phyloP scores from a whole-genome alignment of 345 rosid species.

The Isatis tinctoria region DNA sequence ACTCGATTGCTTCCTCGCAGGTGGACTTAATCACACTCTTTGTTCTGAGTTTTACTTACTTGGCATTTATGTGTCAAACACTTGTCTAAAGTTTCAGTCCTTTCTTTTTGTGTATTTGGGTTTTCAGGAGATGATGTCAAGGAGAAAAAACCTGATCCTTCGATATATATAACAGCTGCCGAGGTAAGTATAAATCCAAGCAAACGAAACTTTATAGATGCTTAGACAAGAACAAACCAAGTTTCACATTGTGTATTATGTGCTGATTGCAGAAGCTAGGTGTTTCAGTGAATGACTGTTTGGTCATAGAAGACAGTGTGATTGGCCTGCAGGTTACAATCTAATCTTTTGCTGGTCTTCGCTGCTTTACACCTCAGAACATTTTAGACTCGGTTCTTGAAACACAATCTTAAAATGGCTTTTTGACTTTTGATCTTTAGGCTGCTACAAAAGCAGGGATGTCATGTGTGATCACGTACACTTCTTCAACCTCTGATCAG shows the following conservation, averaged over 20 bases:
- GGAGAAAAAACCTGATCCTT: constrained; percentile 94
- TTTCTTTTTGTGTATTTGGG: no score
- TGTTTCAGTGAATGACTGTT: constrained; percentile 67
- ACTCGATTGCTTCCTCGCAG: constrained; percentile 97
- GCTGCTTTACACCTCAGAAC: background rate
- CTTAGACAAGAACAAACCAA: background rate
- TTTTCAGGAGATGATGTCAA: constrained; percentile 87
- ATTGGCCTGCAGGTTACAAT: constrained; percentile 65
- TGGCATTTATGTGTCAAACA: background rate
- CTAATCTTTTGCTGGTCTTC: background rate
- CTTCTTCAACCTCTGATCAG: constrained; percentile 89
- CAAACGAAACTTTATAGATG: background rate
- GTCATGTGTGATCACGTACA: constrained; percentile 80
- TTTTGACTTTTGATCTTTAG: constrained; percentile 35
- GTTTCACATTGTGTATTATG: background rate
- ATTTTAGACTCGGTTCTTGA: background rate
- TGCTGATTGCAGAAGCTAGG: constrained; percentile 57
- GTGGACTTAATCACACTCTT: constrained; percentile 31
- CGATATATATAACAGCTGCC: constrained; percentile 75
- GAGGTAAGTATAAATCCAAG: constrained; percentile 38
- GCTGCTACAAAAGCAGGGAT: constrained; percentile 89
- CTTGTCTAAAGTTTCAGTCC: background rate
- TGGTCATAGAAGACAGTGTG: constrained; percentile 95
- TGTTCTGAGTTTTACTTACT: background rate
- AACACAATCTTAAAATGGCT: background rate